phyloP scores from a whole-genome alignment of 2,329 filamentous ascomycete species.

The Microsporum canis region DNA sequence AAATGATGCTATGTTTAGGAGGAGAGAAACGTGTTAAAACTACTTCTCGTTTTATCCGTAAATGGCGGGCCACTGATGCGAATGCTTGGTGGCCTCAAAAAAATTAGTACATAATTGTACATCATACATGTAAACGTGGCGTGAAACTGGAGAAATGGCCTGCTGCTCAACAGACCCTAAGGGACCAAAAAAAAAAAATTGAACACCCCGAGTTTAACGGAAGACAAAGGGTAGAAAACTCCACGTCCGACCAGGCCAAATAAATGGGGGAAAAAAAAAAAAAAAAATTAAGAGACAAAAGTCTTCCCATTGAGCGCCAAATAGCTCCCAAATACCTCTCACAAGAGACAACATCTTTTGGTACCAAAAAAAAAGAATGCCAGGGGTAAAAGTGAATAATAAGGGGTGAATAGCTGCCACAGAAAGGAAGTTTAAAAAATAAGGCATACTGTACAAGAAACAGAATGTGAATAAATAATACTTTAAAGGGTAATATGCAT shows the following conservation, averaged over 20 bases:
- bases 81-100: neutral
- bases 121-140: conserved; percentile 1
- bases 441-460: conserved; percentile 15
- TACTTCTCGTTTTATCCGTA: neutral
- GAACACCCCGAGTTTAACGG: neutral
- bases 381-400: neutral
- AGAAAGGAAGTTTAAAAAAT: neutral
- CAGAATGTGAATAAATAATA: conserved; percentile 11
- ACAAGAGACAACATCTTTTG: neutral
- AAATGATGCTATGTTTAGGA: neutral
- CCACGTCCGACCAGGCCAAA: conserved; percentile 11
- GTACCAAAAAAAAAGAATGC: neutral
- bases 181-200: neutral
- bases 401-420: neutral
- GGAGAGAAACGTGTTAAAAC: neutral
- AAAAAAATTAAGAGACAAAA: conserved; percentile 8
- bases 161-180: neutral
- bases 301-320: neutral
- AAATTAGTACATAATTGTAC: conserved; percentile 1
- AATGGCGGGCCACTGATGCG: neutral
- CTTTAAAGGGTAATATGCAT: conserved; percentile 49
- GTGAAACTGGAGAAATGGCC: neutral
- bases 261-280: conserved; percentile 11
- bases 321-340: conserved; percentile 1
- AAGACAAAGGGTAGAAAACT: conserved; percentile 14